These are phyloP conservation scores for Phytophthora fragariae DNA, from an alignment of 352 stramenopile species.

Conservation along the genomic window DNA sequence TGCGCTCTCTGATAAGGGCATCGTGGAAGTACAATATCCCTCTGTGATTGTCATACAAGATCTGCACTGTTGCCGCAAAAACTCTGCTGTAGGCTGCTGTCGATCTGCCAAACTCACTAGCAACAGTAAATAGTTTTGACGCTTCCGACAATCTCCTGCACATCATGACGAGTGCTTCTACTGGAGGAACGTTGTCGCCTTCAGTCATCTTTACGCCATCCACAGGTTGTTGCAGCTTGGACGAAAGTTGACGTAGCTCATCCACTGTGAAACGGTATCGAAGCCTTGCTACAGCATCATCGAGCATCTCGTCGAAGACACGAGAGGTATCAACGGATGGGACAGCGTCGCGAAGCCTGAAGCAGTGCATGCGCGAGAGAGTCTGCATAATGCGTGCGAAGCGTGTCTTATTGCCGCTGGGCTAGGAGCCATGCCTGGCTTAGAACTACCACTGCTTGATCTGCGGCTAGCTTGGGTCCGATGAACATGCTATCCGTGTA, in stretches of 20 bases:
- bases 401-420: background rate
- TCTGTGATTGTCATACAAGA: constrained; percentile 1
- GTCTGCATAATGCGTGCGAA: background rate
- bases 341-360: background rate
- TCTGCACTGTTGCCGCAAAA: background rate
- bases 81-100: background rate
- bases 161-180: background rate
- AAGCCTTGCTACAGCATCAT: background rate
- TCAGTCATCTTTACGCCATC: background rate
- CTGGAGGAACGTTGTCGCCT: background rate
- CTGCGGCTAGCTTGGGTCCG: background rate
- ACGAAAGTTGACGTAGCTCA: background rate
- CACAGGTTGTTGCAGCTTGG: background rate
- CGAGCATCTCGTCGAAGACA: background rate
- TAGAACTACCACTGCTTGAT: background rate
- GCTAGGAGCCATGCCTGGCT: background rate
- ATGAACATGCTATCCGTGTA: too few relatives aligned
- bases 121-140: constrained; percentile 5
- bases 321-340: background rate
- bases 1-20: background rate
- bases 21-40: constrained; percentile 7
- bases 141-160: background rate
- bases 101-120: constrained; percentile 4
- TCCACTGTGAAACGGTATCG: background rate
- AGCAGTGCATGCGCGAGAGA: background rate